phyloP scores from a whole-genome alignment of 179 eudicot species.

The Pouteria campechiana region DNA sequence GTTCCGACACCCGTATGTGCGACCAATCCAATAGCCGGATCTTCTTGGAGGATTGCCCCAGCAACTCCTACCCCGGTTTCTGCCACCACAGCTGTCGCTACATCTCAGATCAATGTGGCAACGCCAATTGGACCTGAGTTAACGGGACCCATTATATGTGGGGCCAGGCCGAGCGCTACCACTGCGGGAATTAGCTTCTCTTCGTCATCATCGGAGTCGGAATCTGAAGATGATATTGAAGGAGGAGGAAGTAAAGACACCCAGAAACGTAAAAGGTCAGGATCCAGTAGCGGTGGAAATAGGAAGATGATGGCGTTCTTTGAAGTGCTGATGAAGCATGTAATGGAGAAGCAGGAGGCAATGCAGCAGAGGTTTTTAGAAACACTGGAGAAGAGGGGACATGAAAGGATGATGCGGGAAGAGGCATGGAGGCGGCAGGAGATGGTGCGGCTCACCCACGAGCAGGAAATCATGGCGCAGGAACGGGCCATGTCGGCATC shows the following conservation, averaged over 20 bases:
- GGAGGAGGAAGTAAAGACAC: background rate
- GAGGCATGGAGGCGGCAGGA: too few relatives aligned
- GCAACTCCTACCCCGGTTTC: background rate
- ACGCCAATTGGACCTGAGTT: too few relatives aligned
- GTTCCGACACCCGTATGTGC: background rate
- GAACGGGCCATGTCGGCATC: too few relatives aligned
- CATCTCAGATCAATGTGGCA: background rate
- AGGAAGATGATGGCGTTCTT: background rate
- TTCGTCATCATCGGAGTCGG: background rate
- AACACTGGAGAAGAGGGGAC: too few relatives aligned
- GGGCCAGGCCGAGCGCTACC: too few relatives aligned
- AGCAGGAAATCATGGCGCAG: too few relatives aligned
- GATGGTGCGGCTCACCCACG: too few relatives aligned
- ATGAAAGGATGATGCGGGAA: too few relatives aligned
- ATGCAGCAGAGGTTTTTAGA: too few relatives aligned
- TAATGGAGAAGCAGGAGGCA: too few relatives aligned
- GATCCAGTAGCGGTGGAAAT: background rate
- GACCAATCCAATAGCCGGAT: conserved; percentile 2
- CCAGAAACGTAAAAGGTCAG: background rate
- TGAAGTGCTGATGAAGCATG: too few relatives aligned
- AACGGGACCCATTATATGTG: background rate
- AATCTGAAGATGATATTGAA: background rate
- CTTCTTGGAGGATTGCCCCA: conserved; percentile 1
- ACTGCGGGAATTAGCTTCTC: conserved; percentile 2
- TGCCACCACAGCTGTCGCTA: background rate